These are phyloP conservation scores for Fomitopsis palustris DNA, from an alignment of 1,284 basidiomycete species.

Conservation along the genomic window DNA sequence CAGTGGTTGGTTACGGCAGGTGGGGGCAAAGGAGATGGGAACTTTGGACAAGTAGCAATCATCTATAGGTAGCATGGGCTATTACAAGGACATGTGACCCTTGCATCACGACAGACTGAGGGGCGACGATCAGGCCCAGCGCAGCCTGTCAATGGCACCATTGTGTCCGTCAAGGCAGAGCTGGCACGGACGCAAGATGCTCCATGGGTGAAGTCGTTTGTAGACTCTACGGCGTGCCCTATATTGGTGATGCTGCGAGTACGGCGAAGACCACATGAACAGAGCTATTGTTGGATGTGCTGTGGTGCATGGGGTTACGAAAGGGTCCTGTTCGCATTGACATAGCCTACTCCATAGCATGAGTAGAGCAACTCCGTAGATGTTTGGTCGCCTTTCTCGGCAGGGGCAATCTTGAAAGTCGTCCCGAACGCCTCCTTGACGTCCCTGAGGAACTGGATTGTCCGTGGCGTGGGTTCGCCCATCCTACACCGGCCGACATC, in stretches of 20 bases:
- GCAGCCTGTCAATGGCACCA: not conserved
- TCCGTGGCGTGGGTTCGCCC: conserved; percentile 76
- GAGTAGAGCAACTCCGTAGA: conserved; percentile 65
- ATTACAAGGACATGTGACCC: not conserved
- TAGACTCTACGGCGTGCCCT: not conserved
- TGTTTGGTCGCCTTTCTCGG: conserved; percentile 45
- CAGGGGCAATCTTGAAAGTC: conserved; percentile 43
- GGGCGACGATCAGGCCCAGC: not conserved
- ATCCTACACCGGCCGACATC: conserved; percentile 91
- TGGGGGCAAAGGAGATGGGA: conserved; percentile 45
- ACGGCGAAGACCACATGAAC: not conserved
- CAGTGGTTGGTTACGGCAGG: conserved; percentile 69
- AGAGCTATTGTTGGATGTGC: not conserved
- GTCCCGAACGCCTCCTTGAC: conserved; percentile 78
- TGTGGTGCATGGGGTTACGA: conserved; percentile 35
- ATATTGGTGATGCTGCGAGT: not conserved
- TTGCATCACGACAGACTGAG: not conserved
- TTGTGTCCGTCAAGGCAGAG: not conserved
- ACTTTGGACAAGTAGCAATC: conserved; percentile 48
- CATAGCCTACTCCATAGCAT: conserved; percentile 76
- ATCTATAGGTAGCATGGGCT: conserved; percentile 37
- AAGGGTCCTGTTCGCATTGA: conserved; percentile 73
- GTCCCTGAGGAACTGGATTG: conserved; percentile 92
- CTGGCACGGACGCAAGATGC: not conserved
- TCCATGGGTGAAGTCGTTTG: no score